Conservation (phyloP, 495 filamentous ascomycete species). For the Bathelium albidoporum region DNA sequence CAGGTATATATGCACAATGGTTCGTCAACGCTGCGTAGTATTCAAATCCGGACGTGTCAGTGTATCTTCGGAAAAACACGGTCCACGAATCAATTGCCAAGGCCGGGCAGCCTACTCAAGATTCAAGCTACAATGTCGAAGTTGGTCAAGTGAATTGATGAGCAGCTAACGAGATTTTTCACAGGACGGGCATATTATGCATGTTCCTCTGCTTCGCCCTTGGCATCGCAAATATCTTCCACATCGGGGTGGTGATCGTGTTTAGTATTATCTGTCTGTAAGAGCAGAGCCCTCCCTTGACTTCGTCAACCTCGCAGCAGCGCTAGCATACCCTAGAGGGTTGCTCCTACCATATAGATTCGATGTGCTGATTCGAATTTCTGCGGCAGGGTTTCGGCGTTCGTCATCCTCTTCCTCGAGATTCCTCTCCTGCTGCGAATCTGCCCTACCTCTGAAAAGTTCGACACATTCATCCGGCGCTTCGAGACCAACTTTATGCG, state of each 20-base stretch:
- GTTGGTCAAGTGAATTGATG: neutral
- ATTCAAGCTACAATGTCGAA: neutral
- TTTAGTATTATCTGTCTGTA: conserved; percentile 83
- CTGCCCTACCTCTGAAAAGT: conserved; percentile 83
- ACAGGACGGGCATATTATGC: conserved; percentile 85
- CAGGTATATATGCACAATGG: conserved; percentile 99
- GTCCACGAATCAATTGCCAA: neutral
- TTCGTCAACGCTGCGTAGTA: conserved; percentile 38
- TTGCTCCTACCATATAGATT: neutral
- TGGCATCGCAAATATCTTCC: conserved; percentile 86
- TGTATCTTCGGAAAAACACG: neutral
- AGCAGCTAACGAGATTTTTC: neutral
- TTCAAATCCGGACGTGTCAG: neutral
- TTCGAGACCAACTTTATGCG: conserved; percentile 97
- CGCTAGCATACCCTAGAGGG: neutral
- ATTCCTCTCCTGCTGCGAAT: conserved; percentile 93
- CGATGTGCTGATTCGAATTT: neutral
- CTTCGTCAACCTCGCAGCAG: neutral
- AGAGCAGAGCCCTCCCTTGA: conserved; percentile 26
- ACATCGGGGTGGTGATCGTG: conserved; percentile 56
- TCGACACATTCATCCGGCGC: conserved; percentile 81
- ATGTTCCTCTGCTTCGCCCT: conserved; percentile 93
- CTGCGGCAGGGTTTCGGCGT: conserved; percentile 53
- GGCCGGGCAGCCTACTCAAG: neutral
- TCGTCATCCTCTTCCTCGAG: conserved; percentile 93